A percentile compares a stretch with the other conserved stretches of the same genome.
Evolutionary conservation across 164 flowering plant genomes (phyloP).

Genomic region (Piper longum): DNA sequence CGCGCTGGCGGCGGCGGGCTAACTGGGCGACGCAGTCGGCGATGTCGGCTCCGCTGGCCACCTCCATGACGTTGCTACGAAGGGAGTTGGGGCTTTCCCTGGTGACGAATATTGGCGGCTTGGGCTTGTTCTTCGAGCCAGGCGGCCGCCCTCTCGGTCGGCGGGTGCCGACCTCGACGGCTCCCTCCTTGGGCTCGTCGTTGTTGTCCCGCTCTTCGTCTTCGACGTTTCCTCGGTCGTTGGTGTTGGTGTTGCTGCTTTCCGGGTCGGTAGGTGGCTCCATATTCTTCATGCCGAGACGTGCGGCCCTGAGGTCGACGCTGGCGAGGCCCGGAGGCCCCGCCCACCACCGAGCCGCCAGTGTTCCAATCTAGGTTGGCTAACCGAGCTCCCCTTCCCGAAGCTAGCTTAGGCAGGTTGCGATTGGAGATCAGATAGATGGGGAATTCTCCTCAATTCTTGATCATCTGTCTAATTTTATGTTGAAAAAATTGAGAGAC

Average conservation of each 20-base stretch:
- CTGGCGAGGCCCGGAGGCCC: slow-evolving; percentile 42
- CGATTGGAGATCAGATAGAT: neutral
- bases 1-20: slow-evolving; percentile 54
- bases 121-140: slow-evolving; percentile 81
- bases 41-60: slow-evolving; percentile 54
- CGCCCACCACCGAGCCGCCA: slow-evolving; percentile 70
- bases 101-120: slow-evolving; percentile 74
- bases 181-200: slow-evolving; percentile 61
- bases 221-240: slow-evolving; percentile 5
- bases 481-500: too few species aligned
- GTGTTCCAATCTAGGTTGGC: neutral
- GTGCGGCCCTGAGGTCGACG: slow-evolving; percentile 17
- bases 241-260: neutral
- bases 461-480: too few species aligned
- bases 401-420: too few species aligned
- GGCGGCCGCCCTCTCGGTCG: slow-evolving; percentile 70
- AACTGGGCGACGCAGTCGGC: slow-evolving; percentile 47
- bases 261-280: slow-evolving; percentile 8
- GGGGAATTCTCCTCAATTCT: neutral
- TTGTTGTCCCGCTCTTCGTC: slow-evolving; percentile 32
- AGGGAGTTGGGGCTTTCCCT: slow-evolving; percentile 74
- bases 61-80: slow-evolving; percentile 66
- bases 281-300: slow-evolving; percentile 9
- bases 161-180: slow-evolving; percentile 41
- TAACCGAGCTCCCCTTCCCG: neutral